phyloP scores from a whole-genome alignment of 1,284 basidiomycete genomes.

The Pseudozyma thailandica region DNA sequence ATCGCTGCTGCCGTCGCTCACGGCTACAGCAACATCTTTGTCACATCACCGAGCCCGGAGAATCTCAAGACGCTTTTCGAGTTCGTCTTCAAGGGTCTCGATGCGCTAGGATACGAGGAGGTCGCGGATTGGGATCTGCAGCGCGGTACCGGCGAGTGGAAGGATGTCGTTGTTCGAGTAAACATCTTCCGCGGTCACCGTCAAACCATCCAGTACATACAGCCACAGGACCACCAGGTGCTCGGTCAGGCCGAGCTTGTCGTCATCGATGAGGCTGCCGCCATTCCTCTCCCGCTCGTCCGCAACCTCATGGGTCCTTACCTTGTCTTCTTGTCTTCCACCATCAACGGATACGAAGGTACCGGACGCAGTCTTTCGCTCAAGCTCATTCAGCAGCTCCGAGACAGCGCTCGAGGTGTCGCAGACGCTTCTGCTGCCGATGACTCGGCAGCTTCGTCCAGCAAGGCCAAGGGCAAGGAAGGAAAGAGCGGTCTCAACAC shows the following conservation, averaged over 20 bases:
- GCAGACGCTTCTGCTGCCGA: constrained; percentile 46
- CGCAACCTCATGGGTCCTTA: constrained; percentile 95
- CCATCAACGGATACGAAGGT: constrained; percentile 99
- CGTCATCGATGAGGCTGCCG: constrained; percentile 98
- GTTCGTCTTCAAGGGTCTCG: constrained; percentile 96
- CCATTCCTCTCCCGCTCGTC: constrained; percentile 94
- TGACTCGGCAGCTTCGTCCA: constrained; percentile 71
- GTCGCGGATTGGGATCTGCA: constrained; percentile 97
- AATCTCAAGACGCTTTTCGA: constrained; percentile 98
- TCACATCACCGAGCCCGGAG: constrained; percentile 96
- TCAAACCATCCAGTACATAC: constrained; percentile 76
- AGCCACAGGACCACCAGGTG: constrained; percentile 96
- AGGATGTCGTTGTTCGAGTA: constrained; percentile 93
- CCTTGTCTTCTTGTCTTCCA: constrained; percentile 97
- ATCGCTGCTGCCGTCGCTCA: constrained; percentile 92
- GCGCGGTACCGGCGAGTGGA: constrained; percentile 95
- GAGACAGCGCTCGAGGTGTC: constrained; percentile 75
- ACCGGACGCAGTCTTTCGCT: constrained; percentile 96
- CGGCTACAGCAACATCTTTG: constrained; percentile 97
- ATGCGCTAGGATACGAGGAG: constrained; percentile 94
- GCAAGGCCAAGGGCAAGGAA: constrained; percentile 71
- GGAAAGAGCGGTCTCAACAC: constrained; percentile 46
- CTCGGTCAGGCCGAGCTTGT: constrained; percentile 97
- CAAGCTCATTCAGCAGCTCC: constrained; percentile 96
- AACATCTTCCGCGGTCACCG: constrained; percentile 80